Evolutionary conservation across 306 rosid genomes (phyloP), one percentile per base, ranked within the genome.

Genomic region (Coriaria nepalensis): DNA sequence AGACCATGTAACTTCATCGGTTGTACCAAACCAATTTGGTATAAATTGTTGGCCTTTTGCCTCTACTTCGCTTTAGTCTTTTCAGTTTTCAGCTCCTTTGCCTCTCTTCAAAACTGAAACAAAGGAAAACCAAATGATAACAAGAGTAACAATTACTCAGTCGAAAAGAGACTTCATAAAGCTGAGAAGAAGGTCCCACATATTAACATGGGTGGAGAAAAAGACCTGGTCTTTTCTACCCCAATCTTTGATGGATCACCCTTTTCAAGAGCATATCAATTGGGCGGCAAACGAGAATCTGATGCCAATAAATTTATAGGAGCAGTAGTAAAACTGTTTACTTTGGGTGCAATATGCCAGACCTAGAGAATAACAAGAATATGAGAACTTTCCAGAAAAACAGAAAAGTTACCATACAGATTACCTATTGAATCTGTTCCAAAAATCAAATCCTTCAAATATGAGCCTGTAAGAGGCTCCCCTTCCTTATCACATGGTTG

Each of bases 401-500:
- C 2, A 14, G 12, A 45, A 33, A 12, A 43, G 10, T 11, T 6
- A 50, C 29, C 29, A 20, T 20, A 20, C 29, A 20, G 29, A 20
- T 20, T 20, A 1, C 29, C 29, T 20, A 20, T 20, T 20, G 29
- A n/a, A 50, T 6, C 2, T 29, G 2, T 5, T 6, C 35, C 43
- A 50, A 12, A 7, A 71, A 36, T 51, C 47, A 86, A 93, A 93
- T 82, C 90, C 68, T 81, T 72, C 78, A 86, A 14, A 61, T 81
- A 81, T 48, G 93, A 74, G 57, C 75, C 70, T 13, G 83, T 79
- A 50, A 72, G 76, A 67, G 93, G 88, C 63, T 82, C 93, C 51
- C 96, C 93, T 74, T 82, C 88, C 61, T 60, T n/a, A 59, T 86
- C 96, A 70, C 96, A 86, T 12, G 68, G 81, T 72, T 86, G 88